A percentile compares a stretch with the other conserved stretches of the same genome.
Conservation (phyloP, 176 grass and related monocot genomes). For the Eleusine coracana region DNA sequence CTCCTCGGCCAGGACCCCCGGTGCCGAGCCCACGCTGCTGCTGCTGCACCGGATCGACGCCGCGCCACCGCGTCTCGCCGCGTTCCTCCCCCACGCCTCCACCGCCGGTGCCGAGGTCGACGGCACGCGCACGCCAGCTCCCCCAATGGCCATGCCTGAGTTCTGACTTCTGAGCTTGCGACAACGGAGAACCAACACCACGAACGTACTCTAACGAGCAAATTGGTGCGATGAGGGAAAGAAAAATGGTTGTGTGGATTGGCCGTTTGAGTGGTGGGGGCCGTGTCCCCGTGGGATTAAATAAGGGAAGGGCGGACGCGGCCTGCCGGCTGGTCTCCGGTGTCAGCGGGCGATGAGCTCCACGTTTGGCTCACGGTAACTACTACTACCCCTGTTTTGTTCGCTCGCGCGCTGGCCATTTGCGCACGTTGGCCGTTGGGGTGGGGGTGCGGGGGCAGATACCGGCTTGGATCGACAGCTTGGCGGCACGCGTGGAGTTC, state of each 20-base stretch:
- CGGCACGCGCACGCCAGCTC: slow-evolving; percentile 2
- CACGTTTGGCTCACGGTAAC: slow-evolving; percentile 15
- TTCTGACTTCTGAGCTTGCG: not conserved
- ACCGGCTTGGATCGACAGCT: not conserved
- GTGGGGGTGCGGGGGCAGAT: too few species aligned
- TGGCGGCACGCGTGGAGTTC: not conserved
- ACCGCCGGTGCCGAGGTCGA: slow-evolving; percentile 18
- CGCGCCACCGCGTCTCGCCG: not conserved
- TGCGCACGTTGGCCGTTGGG: slow-evolving; percentile 15
- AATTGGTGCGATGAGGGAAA: not conserved
- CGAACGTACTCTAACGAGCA: not conserved
- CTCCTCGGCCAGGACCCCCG: not conserved
- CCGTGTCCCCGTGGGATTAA: not conserved
- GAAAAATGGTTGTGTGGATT: not conserved
- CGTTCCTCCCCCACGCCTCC: slow-evolving; percentile 20
- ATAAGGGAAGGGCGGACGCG: not conserved
- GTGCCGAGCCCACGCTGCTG: not conserved
- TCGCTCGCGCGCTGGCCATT: not conserved
- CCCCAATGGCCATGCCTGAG: slow-evolving; percentile 21
- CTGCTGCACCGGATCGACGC: slow-evolving; percentile 17
- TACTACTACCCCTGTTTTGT: not conserved
- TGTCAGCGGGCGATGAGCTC: not conserved
- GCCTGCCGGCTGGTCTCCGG: not conserved
- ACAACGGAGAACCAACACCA: not conserved
- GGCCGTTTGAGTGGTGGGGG: not conserved